Evolutionary conservation across 805 yeast species (phyloP).

Genomic region (Maudiozyma bulderi): DNA sequence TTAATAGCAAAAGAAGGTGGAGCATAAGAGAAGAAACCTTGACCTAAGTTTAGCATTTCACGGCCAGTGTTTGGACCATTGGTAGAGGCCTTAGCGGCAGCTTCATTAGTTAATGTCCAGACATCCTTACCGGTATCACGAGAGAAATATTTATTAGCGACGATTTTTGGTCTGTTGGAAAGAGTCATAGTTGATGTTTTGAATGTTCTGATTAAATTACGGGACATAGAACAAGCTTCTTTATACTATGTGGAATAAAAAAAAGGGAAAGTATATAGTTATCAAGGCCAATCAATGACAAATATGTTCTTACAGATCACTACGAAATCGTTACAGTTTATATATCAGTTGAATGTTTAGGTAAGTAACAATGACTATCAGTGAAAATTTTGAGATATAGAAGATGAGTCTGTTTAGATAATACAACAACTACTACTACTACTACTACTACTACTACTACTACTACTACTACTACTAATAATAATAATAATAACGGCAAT

Average conservation of each 20-base stretch:
- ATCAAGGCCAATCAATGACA: not conserved
- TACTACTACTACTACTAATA: no score
- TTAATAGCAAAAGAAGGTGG: conserved; percentile 90
- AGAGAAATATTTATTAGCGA: conserved; percentile 43
- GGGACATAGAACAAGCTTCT: conserved; percentile 4
- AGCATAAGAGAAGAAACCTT: conserved; percentile 91
- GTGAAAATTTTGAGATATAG: no score
- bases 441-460: no score
- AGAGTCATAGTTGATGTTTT: conserved; percentile 6
- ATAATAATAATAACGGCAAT: no score
- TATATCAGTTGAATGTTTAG: no score
- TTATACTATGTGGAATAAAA: not conserved
- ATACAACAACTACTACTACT: no score
- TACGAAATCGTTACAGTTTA: no score
- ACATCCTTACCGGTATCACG: conserved; percentile 69
- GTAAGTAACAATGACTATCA: no score
- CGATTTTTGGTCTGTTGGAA: conserved; percentile 7
- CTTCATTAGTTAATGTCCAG: conserved; percentile 91
- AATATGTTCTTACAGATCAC: no score
- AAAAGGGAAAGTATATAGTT: not conserved
- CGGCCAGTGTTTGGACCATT: conserved; percentile 47
- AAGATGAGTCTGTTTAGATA: no score
- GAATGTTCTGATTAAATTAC: conserved; percentile 4
- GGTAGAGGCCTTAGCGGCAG: conserved; percentile 74
- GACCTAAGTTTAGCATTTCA: conserved; percentile 83